These are phyloP conservation scores for Desmodesmus armatus DNA, from an alignment of 139 green algal species.

Conservation along the genomic window DNA sequence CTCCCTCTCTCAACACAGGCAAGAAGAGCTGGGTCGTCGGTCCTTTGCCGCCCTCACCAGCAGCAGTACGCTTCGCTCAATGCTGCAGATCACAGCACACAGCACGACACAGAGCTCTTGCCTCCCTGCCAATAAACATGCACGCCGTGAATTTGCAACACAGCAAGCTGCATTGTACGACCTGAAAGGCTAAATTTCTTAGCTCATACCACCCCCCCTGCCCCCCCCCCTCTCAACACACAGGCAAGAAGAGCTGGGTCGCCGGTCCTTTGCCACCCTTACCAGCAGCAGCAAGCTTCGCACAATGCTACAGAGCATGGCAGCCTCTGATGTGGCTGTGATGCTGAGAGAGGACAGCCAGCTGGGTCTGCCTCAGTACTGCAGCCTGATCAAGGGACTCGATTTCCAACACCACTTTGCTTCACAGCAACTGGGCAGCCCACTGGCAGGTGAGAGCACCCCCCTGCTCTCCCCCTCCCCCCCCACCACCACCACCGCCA, in stretches of 20 bases:
- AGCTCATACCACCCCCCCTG: too few species aligned
- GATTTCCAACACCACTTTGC: conserved; percentile 20
- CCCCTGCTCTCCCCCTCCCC: too few species aligned
- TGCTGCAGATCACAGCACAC: conserved; percentile 28
- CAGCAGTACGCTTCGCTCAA: conserved; percentile 26
- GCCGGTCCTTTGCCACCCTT: background rate
- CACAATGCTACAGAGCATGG: conserved; percentile 19
- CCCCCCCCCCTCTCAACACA: too few species aligned
- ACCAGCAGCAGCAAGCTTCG: conserved; percentile 31
- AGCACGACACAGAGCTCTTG: too few species aligned
- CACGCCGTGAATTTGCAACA: too few species aligned
- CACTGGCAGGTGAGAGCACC: conserved; percentile 24
- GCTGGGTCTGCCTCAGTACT: conserved; percentile 24
- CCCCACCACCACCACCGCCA: too few species aligned
- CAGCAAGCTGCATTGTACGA: too few species aligned
- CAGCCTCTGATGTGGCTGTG: conserved; percentile 6
- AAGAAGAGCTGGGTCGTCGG: conserved; percentile 11
- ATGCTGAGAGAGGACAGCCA: conserved; percentile 6
- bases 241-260: conserved; percentile 20
- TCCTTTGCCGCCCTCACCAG: conserved; percentile 6
- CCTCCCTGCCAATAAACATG: too few species aligned
- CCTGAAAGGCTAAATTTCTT: too few species aligned
- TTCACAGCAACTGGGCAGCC: background rate
- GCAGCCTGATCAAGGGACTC: background rate
- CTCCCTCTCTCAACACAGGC: too few species aligned